Evolutionary conservation across 202 grass and related monocot species (phyloP), one percentile per base, ranked within the genome.

Genomic region (Setaria italica): DNA sequence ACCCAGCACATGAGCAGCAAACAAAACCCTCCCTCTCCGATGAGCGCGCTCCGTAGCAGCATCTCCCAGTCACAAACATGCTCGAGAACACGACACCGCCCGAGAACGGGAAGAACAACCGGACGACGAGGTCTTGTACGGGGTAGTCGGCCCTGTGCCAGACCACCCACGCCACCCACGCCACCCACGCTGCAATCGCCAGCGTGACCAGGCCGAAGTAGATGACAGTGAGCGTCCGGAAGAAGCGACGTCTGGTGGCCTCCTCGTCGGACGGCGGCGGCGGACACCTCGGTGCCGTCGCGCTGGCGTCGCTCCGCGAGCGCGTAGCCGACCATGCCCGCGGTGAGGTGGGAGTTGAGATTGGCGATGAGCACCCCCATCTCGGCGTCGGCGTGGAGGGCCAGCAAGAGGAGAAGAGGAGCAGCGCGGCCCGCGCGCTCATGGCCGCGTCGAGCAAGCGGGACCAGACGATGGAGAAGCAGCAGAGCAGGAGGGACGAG

Each of bases 161-260:
- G 21, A 30, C 9, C 58, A 30, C n/a, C 58, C 58, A 62, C 1
- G 56, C 9, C 58, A 30, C n/a, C 58, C 58, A 62, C 1, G 56
- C 20, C 20, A 59, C 21, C 17, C 0, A 0, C 2, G 10, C 58
- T 0, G 10, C n/a, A 0, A 4, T 0, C 21, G 7, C 58, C 7
- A 12, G 2, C 58, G 58, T 62, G 21, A 62, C 1, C 9, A 62
- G 39, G 39, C 39, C 39, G 39, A 41, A 2, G 39, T 41, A 41
- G 39, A 25, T 25, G 25, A 25, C 25, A 25, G 25, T 25, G 25
- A 25, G 25, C 25, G 25, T 25, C 25, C 25, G 25, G 25, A 25
- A 25, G 25, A 25, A 25, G 25, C 25, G 25, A 25, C 25, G 25
- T 25, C 25, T 25, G 25, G 0, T 25, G 25, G 25, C 25, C 25